phyloP scores from a whole-genome alignment of 371 early-diverging fungal genomes.

The Mucor irregularis region DNA sequence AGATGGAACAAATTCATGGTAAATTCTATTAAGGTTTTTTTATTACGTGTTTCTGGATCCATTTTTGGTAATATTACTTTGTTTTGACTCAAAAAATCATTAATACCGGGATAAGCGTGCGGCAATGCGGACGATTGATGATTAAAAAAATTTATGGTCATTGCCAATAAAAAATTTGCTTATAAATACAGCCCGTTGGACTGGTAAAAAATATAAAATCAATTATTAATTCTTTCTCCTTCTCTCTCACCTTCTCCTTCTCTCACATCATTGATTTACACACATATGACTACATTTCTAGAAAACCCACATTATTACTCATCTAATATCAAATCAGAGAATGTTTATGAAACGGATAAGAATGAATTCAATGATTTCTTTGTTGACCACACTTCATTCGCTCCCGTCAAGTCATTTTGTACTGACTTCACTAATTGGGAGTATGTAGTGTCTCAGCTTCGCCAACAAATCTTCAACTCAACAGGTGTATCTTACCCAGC shows the following conservation, averaged over 20 bases:
- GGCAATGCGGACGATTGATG: too few species aligned
- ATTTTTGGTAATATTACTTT: not conserved
- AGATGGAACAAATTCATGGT: too few species aligned
- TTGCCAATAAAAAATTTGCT: too few species aligned
- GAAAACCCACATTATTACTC: constrained; percentile 7
- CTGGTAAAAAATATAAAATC: too few species aligned
- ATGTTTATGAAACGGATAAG: not conserved
- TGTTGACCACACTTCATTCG: not conserved
- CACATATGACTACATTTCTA: not conserved
- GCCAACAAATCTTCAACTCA: constrained; percentile 35
- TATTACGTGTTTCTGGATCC: not conserved
- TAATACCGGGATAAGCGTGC: too few species aligned
- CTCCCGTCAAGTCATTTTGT: not conserved
- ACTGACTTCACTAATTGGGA: not conserved
- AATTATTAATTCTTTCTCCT: not conserved
- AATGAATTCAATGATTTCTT: constrained; percentile 14
- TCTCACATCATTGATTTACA: not conserved
- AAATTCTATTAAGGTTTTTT: too few species aligned
- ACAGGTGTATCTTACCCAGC: constrained; percentile 21
- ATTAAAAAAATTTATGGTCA: too few species aligned
- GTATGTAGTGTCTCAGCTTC: constrained; percentile 19
- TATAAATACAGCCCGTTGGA: too few species aligned
- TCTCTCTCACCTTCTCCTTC: not conserved
- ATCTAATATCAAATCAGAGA: not conserved
- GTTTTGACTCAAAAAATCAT: too few species aligned